phyloP scores from a whole-genome alignment of 2,329 filamentous ascomycete species.

The Beauveria pseudobassiana region DNA sequence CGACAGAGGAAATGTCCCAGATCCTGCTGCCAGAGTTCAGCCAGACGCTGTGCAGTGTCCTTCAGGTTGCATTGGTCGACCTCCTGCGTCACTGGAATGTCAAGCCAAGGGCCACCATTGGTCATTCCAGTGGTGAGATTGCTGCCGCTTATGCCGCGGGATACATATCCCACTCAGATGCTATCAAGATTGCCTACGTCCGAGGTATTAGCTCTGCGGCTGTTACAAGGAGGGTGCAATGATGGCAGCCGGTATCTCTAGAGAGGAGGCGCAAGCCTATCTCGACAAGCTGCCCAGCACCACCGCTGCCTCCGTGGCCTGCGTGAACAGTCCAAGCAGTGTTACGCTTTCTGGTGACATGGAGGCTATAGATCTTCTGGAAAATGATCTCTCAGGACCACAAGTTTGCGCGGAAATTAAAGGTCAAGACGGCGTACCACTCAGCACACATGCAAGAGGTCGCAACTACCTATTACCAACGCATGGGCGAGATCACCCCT shows the following conservation, averaged over 20 bases:
- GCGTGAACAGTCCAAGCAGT: constrained; percentile 22
- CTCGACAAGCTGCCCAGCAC: background rate
- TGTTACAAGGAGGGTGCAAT: background rate
- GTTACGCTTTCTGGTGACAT: constrained; percentile 25
- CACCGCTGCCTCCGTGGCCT: constrained; percentile 19
- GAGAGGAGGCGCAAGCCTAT: background rate
- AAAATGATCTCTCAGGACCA: background rate
- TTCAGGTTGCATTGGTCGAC: constrained; percentile 31
- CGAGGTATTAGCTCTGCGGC: background rate
- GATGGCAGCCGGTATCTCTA: constrained; percentile 14
- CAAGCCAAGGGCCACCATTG: constrained; percentile 19
- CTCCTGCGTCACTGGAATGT: constrained; percentile 22
- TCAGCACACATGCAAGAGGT: constrained; percentile 23
- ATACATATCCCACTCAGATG: constrained; percentile 13
- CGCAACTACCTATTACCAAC: constrained; percentile 14
- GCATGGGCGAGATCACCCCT: constrained; percentile 12
- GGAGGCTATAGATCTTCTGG: background rate
- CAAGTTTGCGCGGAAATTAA: constrained; percentile 17
- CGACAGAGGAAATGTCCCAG: background rate
- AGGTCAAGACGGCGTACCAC: constrained; percentile 24
- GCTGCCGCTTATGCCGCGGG: constrained; percentile 23
- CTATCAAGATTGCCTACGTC: constrained; percentile 21
- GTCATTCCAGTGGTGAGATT: constrained; percentile 30
- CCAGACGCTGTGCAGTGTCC: constrained; percentile 30
- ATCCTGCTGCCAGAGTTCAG: constrained; percentile 8